Evolutionary conservation across 176 grass and related monocot genomes (phyloP), one percentile per base, ranked within the genome.

Genomic region (Pontederia crassipes): DNA sequence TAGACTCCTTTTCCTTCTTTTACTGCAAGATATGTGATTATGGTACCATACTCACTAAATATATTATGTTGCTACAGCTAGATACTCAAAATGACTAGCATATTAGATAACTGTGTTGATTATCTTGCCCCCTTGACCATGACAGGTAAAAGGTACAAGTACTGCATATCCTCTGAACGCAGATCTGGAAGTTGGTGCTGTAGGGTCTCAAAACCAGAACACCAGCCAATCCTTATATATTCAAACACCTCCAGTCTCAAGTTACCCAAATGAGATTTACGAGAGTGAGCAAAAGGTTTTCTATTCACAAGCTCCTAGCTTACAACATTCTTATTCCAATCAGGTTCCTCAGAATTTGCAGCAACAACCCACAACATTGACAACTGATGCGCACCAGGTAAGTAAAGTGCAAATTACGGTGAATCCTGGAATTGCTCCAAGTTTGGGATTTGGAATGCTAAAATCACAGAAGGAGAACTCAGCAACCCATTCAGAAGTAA

Each of bases 381-480:
- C 60, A 66, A 57, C 54, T 50, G 76, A 76, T 68, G 49, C 55
- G 73, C 77, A 16, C 12, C 75, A 70, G 10, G 81, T 88, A 85
- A 88, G 71, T 64, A 96, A 97, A 85, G 75, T 87, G 63, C 92
- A 88, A 67, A 73, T 85, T 64, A 78, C 77, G 57, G 77, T 69
- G 58, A 86, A 89, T 70, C 90, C 87, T 76, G 80, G 74, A 85
- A 97, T 97, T 77, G 81, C 79, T 75, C 68, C 91, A 68, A 78
- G 81, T 77, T 77, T 96, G 62, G 79, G 80, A 28, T 75, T 84
- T 71, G 74, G 73, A 27, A 74, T 79, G 12, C 68, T 60, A 4
- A 97, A 91, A 72, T 74, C 58, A 15, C 80, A 90, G 48, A 87
- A 79, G 72, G 84, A 85, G 83, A 84, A n/a, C 63, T 62, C 62